phyloP scores from a whole-genome alignment of 148 eudicot species.

The Rhododendron kiyosumense region DNA sequence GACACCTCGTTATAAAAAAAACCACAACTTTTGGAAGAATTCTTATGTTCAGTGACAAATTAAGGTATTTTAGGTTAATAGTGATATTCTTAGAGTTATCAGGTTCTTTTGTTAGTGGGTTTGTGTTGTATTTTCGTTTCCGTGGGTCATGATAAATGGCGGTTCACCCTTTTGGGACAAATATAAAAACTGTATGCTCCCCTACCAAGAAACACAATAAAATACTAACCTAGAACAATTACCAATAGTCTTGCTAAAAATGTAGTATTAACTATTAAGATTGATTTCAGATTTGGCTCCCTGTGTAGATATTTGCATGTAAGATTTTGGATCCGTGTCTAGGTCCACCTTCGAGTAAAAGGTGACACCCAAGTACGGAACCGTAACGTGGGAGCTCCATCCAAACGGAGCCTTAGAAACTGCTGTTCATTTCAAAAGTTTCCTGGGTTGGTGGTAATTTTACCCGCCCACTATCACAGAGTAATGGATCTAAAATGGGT shows the following conservation, averaged over 20 bases:
- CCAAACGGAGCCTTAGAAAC: slow-evolving; percentile 8
- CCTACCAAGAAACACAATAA: background rate
- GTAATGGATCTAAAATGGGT: background rate
- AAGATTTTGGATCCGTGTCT: background rate
- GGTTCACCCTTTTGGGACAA: background rate
- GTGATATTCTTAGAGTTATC: background rate
- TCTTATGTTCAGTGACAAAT: background rate
- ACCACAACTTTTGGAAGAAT: background rate
- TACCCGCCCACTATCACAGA: background rate
- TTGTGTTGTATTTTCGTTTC: background rate
- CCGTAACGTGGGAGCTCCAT: background rate
- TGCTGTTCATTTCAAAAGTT: slow-evolving; percentile 11
- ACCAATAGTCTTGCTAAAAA: background rate
- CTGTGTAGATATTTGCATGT: background rate
- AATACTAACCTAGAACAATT: background rate
- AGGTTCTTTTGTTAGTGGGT: background rate
- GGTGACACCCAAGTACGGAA: background rate
- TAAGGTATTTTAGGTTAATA: too few species aligned
- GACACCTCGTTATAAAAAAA: too few species aligned
- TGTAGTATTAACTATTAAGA: background rate
- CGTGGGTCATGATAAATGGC: background rate
- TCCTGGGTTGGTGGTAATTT: slow-evolving; percentile 8
- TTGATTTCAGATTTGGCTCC: background rate
- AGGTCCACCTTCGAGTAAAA: background rate
- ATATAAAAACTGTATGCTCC: background rate